Conservation (phyloP, 2,329 filamentous ascomycete genomes). For the Aspergillus persii region DNA sequence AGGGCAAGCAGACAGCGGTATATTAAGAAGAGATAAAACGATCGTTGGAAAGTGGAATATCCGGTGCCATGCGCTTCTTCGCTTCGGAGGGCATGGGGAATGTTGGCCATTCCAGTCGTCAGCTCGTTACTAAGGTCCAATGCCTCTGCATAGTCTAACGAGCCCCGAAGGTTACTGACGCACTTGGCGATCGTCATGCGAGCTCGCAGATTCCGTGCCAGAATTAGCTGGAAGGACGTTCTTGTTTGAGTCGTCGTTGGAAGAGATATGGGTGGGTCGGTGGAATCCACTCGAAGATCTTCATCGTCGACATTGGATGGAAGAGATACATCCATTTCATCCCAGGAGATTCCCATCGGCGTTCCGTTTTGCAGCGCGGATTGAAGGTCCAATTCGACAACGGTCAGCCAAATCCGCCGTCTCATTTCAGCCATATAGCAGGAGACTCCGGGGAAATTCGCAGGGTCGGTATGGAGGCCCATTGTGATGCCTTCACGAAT, state of each 20-base stretch:
- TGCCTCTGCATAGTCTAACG: neutral
- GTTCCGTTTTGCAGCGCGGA: neutral
- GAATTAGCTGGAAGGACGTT: neutral
- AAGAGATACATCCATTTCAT: neutral
- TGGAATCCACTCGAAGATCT: neutral
- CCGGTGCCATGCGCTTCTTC: neutral
- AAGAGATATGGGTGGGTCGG: neutral
- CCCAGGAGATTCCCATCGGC: neutral
- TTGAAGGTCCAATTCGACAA: neutral
- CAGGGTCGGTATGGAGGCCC: neutral
- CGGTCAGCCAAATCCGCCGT: neutral
- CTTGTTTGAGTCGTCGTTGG: neutral
- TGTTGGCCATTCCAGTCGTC: neutral
- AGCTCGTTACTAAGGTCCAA: neutral
- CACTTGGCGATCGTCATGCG: neutral
- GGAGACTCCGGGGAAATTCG: neutral
- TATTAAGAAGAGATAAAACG: neutral
- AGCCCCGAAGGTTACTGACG: neutral
- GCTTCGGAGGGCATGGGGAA: neutral
- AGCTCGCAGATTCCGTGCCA: neutral
- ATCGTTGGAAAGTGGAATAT: neutral
- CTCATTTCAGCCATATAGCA: neutral
- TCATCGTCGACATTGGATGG: neutral
- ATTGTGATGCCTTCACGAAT: constrained; percentile 1
- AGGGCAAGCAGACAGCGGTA: constrained; percentile 1